These are phyloP conservation scores for Globisporangium iwayamae DNA, from an alignment of 352 stramenopile species.

Conservation along the genomic window DNA sequence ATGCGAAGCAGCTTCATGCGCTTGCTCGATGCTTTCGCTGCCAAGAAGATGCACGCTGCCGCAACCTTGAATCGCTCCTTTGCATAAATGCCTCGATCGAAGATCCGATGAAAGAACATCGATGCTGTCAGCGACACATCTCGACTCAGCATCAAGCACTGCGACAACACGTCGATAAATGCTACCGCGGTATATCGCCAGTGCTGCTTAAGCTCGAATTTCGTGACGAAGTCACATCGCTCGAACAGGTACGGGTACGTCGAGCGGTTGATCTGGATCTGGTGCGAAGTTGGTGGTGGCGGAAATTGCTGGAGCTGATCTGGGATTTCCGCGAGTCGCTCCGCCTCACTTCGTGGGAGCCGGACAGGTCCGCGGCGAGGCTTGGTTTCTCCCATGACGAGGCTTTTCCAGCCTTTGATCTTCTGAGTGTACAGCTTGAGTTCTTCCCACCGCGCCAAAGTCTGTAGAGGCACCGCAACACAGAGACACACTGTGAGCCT, in stretches of 20 bases:
- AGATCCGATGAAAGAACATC: conserved; percentile 79
- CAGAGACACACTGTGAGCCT: neutral
- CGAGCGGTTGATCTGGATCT: conserved; percentile 66
- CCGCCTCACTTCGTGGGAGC: conserved; percentile 56
- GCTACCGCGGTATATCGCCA: conserved; percentile 78
- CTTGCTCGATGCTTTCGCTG: conserved; percentile 81
- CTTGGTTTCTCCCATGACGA: conserved; percentile 69
- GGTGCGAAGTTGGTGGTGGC: conserved; percentile 34
- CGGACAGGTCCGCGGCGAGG: conserved; percentile 45
- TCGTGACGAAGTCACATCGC: conserved; percentile 46
- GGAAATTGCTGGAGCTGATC: conserved; percentile 79
- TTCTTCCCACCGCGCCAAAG: conserved; percentile 79
- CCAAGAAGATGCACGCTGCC: conserved; percentile 75
- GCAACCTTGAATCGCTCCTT: conserved; percentile 80
- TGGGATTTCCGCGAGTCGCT: conserved; percentile 59
- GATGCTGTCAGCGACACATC: conserved; percentile 73
- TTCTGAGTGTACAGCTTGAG: conserved; percentile 74
- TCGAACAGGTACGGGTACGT: conserved; percentile 79
- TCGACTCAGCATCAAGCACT: conserved; percentile 58
- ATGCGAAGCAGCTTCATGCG: conserved; percentile 86
- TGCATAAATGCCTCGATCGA: conserved; percentile 78
- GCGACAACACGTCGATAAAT: conserved; percentile 77
- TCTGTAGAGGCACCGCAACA: conserved; percentile 26
- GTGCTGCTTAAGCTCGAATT: conserved; percentile 72
- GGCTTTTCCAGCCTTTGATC: conserved; percentile 75